These are phyloP conservation scores for Bertia moriformis DNA, from an alignment of 2,329 filamentous ascomycete species.

Conservation along the genomic window DNA sequence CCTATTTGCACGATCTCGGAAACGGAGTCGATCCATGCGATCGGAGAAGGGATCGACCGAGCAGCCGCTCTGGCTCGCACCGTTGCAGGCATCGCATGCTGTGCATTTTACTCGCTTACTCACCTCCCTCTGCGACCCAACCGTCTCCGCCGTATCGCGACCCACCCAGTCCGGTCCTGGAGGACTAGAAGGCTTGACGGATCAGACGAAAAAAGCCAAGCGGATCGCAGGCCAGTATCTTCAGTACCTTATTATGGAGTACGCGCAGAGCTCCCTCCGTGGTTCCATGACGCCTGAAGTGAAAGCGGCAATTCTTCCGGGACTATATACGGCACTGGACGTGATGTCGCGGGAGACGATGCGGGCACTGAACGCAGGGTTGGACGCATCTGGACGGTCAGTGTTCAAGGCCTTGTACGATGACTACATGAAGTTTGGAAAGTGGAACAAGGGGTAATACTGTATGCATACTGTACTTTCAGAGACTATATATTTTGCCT, in stretches of 20 bases:
- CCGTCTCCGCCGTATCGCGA: conserved; percentile 33
- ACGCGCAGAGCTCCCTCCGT: conserved; percentile 33
- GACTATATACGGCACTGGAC: conserved; percentile 34
- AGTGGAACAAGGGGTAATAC: conserved; percentile 27
- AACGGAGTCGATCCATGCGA: conserved; percentile 10
- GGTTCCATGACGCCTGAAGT: conserved; percentile 31
- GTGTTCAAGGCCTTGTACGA: conserved; percentile 36
- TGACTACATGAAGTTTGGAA: conserved; percentile 29
- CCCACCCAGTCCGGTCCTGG: conserved; percentile 15
- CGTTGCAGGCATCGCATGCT: conserved; percentile 24
- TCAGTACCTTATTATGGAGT: conserved; percentile 40
- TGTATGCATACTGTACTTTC: too few relatives aligned
- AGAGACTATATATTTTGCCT: too few relatives aligned
- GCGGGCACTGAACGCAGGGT: conserved; percentile 30
- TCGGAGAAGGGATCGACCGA: conserved; percentile 9
- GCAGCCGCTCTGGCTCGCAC: conserved; percentile 3
- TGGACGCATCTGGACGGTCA: conserved; percentile 33
- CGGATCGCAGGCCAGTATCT: conserved; percentile 40
- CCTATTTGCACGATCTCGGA: conserved; percentile 32
- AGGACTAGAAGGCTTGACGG: conserved; percentile 30
- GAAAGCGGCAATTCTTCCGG: conserved; percentile 32
- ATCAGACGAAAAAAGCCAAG: conserved; percentile 42
- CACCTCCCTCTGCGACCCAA: conserved; percentile 45
- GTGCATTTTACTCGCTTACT: conserved; percentile 36
- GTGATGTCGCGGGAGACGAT: conserved; percentile 32